Evolutionary conservation across 2,329 filamentous ascomycete genomes (phyloP).

Genomic region (Triangularia verruculosa): DNA sequence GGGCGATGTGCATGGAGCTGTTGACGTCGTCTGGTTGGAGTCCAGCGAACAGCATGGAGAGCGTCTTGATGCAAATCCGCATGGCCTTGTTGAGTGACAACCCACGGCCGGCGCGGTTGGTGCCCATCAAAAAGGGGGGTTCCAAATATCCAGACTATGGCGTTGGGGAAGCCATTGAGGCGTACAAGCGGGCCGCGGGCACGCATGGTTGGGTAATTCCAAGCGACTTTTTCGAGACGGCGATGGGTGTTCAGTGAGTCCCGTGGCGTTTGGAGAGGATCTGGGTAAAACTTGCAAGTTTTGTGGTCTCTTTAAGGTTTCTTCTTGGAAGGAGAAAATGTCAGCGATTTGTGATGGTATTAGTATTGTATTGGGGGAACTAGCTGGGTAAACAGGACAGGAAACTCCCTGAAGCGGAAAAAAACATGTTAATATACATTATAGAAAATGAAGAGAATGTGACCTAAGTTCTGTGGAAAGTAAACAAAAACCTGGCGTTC

Average conservation of each 20-base stretch:
- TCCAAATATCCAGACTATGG: conserved; percentile 55
- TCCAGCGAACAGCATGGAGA: conserved; percentile 70
- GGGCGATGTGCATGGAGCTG: conserved; percentile 80
- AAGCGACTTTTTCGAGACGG: conserved; percentile 53
- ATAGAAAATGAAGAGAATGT: too few relatives aligned
- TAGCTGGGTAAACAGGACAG: neutral
- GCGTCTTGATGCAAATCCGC: conserved; percentile 75
- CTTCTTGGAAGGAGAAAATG: too few relatives aligned
- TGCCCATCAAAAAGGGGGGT: neutral
- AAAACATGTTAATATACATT: neutral
- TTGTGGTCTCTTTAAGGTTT: too few relatives aligned
- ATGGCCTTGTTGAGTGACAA: conserved; percentile 69
- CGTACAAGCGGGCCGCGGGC: conserved; percentile 66
- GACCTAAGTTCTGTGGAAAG: neutral
- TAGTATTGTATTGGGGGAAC: neutral
- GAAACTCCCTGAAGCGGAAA: neutral
- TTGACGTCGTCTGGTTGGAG: conserved; percentile 83
- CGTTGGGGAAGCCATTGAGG: conserved; percentile 67
- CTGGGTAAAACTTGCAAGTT: neutral
- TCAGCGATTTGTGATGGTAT: neutral
- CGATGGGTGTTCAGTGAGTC: conserved; percentile 25
- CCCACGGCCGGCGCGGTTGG: conserved; percentile 68
- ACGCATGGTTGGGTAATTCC: conserved; percentile 74
- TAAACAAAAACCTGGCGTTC: neutral
- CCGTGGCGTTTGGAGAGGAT: neutral